Base-by-base conservation (phyloP, 2,329 filamentous ascomycete genomes). In the Cladosporium oxysporum region DNA sequence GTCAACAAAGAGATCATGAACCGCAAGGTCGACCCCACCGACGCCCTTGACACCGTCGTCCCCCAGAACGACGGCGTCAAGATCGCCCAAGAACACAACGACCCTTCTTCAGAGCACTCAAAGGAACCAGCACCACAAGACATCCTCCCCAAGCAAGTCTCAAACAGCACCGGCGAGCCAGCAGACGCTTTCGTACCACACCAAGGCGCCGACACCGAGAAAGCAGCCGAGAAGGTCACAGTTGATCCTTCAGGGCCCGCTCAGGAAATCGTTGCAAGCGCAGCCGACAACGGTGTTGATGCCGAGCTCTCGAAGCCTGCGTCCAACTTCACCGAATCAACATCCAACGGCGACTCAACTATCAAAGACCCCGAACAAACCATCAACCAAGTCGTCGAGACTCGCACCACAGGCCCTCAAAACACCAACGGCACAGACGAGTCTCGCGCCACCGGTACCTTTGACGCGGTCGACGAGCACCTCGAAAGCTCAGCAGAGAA, bases 1-100 rank as follows among this genome's bases (percentile, higher is more conserved):
- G 80, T 83, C 58, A 81, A 79, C 73, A 82, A 80, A 68, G 76
- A 81, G 58, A 71, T 73, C 6, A 75, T 81, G 53, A 74, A 76
- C 49, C 73, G 76, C 66, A 75, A 73, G 14, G 73, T 81, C 57
- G 69, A 73, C 28, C 68, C 65, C 35, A 71, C 70, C 49, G 68
- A 67, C 10, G 72, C 72, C 1, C 66, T 74, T 21, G 71, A 74
- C 47, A 58, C 60, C 33, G 66, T 64, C 29, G 29, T 62, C 11
- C 64, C 64, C 10, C 53, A 65, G 18, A 67, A 70, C 28, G 67
- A 72, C 33, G 71, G 69, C 49, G 35, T 71, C 31, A 68, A 71
- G 52, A 71, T 72, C 47, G 71, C 69, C 14, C 28, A 71, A 47
- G 57, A 68, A 50, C 70, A 71, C 65, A 69, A 68, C 55, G 50